Base-by-base conservation (phyloP, 441 rosid genomes). In the Gossypium gossypioides region DNA sequence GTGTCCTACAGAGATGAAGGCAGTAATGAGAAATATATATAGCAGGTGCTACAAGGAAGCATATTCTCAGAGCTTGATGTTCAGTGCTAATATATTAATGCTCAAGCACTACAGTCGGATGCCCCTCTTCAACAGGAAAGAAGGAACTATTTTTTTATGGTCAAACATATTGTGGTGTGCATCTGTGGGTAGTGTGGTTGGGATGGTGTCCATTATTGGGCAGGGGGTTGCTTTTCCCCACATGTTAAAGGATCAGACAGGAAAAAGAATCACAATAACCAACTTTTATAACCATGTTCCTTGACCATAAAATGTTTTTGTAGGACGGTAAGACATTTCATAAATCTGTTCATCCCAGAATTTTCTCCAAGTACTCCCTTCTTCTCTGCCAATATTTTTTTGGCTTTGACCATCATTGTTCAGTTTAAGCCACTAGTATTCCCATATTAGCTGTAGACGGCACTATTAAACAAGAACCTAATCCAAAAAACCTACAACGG, bases 1-100 rank as follows among this genome's bases (percentile, higher is more conserved):
- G 99, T 91, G 68, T 96, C 99, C 98, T 96, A 91, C 52, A 62
- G 60, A 73, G 37, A 77, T 44, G 71, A 51, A 77, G 16, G 56
- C 4, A 68, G 40, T 22, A 65, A 4, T 57, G 65, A 75, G 25
- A 62, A 10, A 62, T 7, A 29, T n/a, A 29, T 21, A 55, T 34
- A 34, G 34, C 55, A 65, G 16, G 34, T 74, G 72, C 78, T 72
- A 42, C 29, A 44, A 24, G 68, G 71, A 71, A 13, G 51, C 72
- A 46, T 51, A 0, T 55, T 18, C 51, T 21, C 68, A 57, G 40
- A 58, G 40, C 68, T 69, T 65, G 59, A 61, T 25, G 75, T 57
- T 69, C 71, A 65, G 71, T 74, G 21, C 57, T 60, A n/a, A 68
- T 1, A 29, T 21, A 52, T 19, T 13, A 69, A 37, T 22, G 57